Conservation (phyloP, 2,329 filamentous ascomycete species). For the Aspergillus unguis region DNA sequence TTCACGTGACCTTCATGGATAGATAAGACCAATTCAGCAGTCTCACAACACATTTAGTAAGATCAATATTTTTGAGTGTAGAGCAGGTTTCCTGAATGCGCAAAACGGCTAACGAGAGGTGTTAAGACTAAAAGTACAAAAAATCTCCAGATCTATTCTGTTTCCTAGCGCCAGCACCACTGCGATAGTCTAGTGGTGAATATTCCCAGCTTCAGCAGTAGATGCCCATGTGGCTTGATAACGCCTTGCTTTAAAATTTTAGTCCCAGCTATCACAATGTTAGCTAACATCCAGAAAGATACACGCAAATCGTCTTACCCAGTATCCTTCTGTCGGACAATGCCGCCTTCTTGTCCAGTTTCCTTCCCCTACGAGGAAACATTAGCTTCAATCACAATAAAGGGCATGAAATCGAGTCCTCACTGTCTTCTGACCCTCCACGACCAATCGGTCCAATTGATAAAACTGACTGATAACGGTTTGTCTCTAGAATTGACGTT, state of each 20-base stretch:
- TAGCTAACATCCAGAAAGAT: slow-evolving; percentile 3
- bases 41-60: no score
- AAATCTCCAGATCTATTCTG: slow-evolving; percentile 13
- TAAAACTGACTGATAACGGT: slow-evolving; percentile 93
- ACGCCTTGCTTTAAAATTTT: slow-evolving; percentile 8
- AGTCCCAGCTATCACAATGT: slow-evolving; percentile 29
- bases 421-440: slow-evolving; percentile 81
- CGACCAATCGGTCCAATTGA: slow-evolving; percentile 84
- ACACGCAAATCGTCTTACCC: slow-evolving; percentile 52
- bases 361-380: slow-evolving; percentile 39
- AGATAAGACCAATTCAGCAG: no score
- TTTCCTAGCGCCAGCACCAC: slow-evolving; percentile 5
- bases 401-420: slow-evolving; percentile 25
- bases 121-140: slow-evolving; percentile 22
- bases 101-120: slow-evolving; percentile 16
- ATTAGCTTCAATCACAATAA: slow-evolving; percentile 1
- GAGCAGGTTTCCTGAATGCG: slow-evolving; percentile 8
- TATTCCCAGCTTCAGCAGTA: neutral
- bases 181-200: neutral
- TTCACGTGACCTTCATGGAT: slow-evolving; percentile 15
- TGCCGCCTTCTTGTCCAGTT: slow-evolving; percentile 61
- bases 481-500: slow-evolving; percentile 69
- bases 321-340: slow-evolving; percentile 73
- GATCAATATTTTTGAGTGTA: slow-evolving; percentile 2
- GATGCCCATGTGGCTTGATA: neutral